Evolutionary conservation across 2,329 filamentous ascomycete genomes (phyloP).

Genomic region (Akanthomyces lecanii): DNA sequence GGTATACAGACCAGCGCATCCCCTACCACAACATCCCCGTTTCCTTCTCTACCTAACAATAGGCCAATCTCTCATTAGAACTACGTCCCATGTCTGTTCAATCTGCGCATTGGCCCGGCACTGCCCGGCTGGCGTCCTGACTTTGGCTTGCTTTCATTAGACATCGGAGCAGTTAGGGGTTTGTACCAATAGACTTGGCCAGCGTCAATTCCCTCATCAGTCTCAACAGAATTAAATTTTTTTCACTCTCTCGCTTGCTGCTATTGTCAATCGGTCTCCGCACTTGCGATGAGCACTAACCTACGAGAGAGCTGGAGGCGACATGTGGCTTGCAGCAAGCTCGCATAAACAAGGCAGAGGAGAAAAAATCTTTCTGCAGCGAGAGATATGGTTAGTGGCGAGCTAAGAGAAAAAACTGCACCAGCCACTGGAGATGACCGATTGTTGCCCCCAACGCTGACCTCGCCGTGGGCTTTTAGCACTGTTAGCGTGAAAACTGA

Average conservation of each 20-base stretch:
- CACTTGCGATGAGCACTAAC: background rate
- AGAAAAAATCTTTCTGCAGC: background rate
- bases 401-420: background rate
- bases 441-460: background rate
- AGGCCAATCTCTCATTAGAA: constrained; percentile 3
- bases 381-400: background rate
- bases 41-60: background rate
- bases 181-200: no score
- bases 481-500: background rate
- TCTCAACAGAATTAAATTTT: background rate
- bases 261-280: background rate
- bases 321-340: constrained; percentile 3
- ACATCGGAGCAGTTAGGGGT: background rate
- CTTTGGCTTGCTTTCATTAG: background rate
- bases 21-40: background rate
- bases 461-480: background rate
- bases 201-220: constrained; percentile 4
- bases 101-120: constrained; percentile 8
- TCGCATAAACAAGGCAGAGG: background rate
- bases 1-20: no score
- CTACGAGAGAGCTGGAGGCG: background rate
- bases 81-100: constrained; percentile 1
- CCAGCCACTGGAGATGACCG: background rate
- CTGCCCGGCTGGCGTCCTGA: background rate
- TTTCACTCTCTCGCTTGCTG: background rate